These are phyloP conservation scores for Alectoria sarmentosa DNA, from an alignment of 495 filamentous ascomycete species.

Conservation along the genomic window DNA sequence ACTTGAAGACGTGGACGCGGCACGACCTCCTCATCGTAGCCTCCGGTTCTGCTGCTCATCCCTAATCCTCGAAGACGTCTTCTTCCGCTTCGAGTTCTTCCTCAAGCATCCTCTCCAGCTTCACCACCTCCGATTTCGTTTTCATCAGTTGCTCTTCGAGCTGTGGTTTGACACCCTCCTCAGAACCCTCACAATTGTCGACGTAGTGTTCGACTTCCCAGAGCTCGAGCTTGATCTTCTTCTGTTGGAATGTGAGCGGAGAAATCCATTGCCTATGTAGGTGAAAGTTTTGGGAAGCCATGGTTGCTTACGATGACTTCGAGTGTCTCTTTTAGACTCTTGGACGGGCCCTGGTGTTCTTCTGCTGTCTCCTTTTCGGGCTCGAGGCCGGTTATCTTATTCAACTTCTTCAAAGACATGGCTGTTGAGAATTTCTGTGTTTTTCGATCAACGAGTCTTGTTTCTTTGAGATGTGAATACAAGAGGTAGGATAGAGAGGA, in stretches of 20 bases:
- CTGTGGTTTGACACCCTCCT: neutral
- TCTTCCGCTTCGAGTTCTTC: neutral
- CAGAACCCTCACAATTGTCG: neutral
- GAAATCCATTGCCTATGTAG: no score
- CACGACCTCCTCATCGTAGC: no score
- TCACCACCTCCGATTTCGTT: neutral
- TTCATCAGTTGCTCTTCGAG: neutral
- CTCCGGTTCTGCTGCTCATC: neutral
- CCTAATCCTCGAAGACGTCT: neutral
- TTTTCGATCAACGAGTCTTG: neutral
- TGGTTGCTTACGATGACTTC: neutral
- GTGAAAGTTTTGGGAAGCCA: no score
- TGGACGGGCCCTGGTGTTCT: neutral
- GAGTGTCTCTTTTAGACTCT: neutral
- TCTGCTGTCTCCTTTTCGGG: neutral
- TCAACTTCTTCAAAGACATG: neutral
- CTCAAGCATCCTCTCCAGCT: neutral
- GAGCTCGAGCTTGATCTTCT: neutral
- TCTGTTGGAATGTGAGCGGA: no score
- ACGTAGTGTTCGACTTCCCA: neutral
- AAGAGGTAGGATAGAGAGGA: neutral
- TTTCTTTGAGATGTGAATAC: neutral
- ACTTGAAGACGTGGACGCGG: no score
- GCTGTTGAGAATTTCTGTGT: neutral
- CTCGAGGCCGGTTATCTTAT: neutral